phyloP scores from a whole-genome alignment of 257 asterid genomes.

The Penstemon barbatus region DNA sequence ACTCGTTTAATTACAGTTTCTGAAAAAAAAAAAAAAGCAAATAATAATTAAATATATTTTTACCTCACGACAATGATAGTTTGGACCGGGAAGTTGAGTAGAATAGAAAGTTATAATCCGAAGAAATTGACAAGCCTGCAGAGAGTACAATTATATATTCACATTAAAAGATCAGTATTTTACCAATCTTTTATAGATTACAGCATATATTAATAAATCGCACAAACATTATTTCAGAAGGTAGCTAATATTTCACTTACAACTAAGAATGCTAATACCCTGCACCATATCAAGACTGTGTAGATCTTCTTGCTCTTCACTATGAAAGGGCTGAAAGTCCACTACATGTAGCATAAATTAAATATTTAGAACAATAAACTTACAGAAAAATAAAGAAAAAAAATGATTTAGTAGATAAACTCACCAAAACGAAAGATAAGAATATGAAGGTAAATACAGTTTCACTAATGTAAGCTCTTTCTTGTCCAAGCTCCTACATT shows the following conservation, averaged over 20 bases:
- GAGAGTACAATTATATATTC: background rate
- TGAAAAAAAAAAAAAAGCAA: background rate
- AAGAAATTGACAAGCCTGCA: constrained; percentile 87
- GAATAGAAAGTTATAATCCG: constrained; percentile 92
- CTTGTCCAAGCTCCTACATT: constrained; percentile 85
- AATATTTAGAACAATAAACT: constrained; percentile 14
- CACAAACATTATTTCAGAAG: background rate
- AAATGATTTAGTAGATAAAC: constrained; percentile 28
- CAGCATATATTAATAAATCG: background rate
- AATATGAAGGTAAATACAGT: constrained; percentile 76
- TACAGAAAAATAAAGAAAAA: background rate
- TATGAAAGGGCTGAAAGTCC: constrained; percentile 98
- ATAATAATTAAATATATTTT: constrained; percentile 8
- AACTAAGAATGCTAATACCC: constrained; percentile 89
- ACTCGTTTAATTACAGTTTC: background rate
- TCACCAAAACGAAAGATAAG: constrained; percentile 80
- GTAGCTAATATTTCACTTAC: constrained; percentile 49
- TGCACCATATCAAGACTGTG: constrained; percentile 96
- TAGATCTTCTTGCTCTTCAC: constrained; percentile 86
- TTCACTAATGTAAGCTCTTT: constrained; percentile 86
- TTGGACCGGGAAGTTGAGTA: constrained; percentile 97
- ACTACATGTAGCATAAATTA: constrained; percentile 54
- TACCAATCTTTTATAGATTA: background rate
- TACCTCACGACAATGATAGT: constrained; percentile 99
- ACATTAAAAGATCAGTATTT: background rate